Evolutionary conservation across 768 basidiomycete genomes (phyloP), one percentile per base, ranked within the genome.

Genomic region (Trametes coccinea): DNA sequence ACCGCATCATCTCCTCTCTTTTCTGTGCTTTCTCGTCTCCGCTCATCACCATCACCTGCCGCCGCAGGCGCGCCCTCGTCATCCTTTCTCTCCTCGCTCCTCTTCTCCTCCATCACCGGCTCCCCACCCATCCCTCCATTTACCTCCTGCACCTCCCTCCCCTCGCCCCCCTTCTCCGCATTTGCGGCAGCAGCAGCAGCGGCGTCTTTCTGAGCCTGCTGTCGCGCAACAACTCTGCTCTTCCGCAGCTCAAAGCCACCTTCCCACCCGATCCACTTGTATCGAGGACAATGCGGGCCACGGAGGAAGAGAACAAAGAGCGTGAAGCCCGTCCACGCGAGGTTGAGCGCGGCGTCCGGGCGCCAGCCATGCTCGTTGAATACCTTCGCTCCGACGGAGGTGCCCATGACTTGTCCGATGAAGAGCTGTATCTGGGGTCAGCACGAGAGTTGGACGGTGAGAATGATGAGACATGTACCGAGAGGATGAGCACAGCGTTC

Each of bases 321-420:
- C 63, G 84, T 82, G 65, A 80, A 83, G 0, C 74, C 84, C 40
- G 82, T 79, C 71, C 84, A 82, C 0, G 79, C 89, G 56, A 92
- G 70, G 45, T 82, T 82, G 10, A 91, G 75, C 31, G 78, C 79
- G 0, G 89, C 86, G 2, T 81, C 82, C 0, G 88, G 79, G 39
- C 84, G 79, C 90, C 90, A 93, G 14, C 92, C 92, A 64, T 83
- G 75, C 13, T 76, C 66, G 31, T 87, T 79, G 74, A 91, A 94
- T 2, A 93, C 81, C 39, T 82, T 72, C 0, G 90, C 88, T 33
- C 90, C 87, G 0, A 87, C 86, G 0, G 88, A 80, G 0, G 91
- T 92, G 16, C 92, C 92, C 74, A 89, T 86, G 9, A 93, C 88
- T 76, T 93, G 91, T 0, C 92, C 92, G 27, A 90, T 79, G 72